A percentile compares a stretch with the other conserved stretches of the same genome.
Evolutionary conservation across 2,329 filamentous ascomycete genomes (phyloP).

Genomic region (Aspergillus intermedius): DNA sequence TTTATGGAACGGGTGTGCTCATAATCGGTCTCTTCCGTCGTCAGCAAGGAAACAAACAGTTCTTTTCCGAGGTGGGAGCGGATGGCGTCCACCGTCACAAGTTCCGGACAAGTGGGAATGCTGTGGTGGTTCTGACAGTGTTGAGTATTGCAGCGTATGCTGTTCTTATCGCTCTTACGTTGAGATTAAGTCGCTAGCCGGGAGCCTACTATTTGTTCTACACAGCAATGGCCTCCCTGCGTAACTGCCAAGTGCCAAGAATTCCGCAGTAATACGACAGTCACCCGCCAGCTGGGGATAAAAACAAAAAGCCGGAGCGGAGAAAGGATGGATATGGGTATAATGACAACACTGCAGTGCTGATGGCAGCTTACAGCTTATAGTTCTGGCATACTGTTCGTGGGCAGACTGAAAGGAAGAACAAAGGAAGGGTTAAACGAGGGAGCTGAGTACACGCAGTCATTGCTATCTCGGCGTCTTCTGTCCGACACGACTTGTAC

Average conservation of each 20-base stretch:
- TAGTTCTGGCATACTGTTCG: no score
- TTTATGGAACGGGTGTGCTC: conserved; percentile 80
- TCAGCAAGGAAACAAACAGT: conserved; percentile 87
- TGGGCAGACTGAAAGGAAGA: no score
- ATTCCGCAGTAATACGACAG: conserved; percentile 13
- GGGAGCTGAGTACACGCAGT: no score
- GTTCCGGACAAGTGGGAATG: conserved; percentile 61
- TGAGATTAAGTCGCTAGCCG: conserved; percentile 38
- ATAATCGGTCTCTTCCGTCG: conserved; percentile 77
- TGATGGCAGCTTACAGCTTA: no score
- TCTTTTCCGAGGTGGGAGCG: conserved; percentile 60
- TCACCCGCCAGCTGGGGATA: neutral
- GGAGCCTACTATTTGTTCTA: neutral
- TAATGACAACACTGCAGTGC: no score
- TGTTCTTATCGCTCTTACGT: conserved; percentile 53
- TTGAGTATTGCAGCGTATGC: conserved; percentile 58
- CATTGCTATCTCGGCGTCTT: no score
- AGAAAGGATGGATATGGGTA: neutral
- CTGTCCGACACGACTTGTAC: no score
- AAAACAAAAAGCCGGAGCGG: neutral
- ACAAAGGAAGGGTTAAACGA: no score
- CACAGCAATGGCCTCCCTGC: conserved; percentile 14
- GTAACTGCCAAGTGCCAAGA: conserved; percentile 29
- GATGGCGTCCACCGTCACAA: conserved; percentile 56
- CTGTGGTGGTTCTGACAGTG: conserved; percentile 56